Conservation (phyloP, 2,329 filamentous ascomycete genomes). For the Fusarium secorum region DNA sequence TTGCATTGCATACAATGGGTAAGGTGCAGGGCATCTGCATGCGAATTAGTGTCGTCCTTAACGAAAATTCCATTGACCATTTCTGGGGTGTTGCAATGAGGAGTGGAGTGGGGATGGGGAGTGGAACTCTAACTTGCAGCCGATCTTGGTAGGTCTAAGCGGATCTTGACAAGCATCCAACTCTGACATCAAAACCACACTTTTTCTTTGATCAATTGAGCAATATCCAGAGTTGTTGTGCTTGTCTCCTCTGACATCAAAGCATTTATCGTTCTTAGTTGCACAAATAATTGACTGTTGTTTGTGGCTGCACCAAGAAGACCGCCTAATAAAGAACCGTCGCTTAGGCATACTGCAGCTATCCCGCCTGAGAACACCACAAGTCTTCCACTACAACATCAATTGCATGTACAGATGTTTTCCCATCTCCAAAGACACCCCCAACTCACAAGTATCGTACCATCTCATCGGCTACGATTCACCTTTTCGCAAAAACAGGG, state of each 20-base stretch:
- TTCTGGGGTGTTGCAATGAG: not conserved
- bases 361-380: not conserved
- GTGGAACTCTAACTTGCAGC: not conserved
- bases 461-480: not conserved
- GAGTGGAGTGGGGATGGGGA: conserved; percentile 1
- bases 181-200: not conserved
- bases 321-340: not conserved
- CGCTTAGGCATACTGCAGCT: not conserved
- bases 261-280: not conserved
- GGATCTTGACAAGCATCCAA: not conserved
- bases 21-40: not conserved
- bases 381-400: not conserved
- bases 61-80: not conserved
- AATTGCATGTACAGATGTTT: not conserved
- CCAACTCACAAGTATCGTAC: not conserved
- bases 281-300: not conserved
- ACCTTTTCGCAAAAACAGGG: not conserved
- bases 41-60: not conserved
- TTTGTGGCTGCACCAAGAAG: not conserved
- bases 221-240: not conserved
- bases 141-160: conserved; percentile 2
- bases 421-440: not conserved
- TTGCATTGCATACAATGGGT: not conserved
- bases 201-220: not conserved
- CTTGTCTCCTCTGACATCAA: not conserved